Conservation (phyloP, 441 rosid species). For the Gossypium schwendimanii region DNA sequence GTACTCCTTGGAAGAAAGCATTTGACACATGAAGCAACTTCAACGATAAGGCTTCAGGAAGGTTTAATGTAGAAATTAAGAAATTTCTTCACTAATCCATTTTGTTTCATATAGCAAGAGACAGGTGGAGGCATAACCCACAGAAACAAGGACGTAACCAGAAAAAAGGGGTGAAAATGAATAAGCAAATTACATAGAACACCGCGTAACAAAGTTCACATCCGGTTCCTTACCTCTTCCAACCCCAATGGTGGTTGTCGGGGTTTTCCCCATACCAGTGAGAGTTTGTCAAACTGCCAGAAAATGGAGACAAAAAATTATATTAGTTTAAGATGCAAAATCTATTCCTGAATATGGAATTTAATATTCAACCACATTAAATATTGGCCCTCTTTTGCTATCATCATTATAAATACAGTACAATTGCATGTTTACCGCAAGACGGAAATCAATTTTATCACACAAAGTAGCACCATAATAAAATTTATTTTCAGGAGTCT, state of each 20-base stretch:
- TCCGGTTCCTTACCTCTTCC: slow-evolving; percentile 53
- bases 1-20: not conserved
- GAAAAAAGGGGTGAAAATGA: not conserved
- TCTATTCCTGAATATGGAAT: not conserved
- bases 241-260: slow-evolving; percentile 66
- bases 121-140: not conserved
- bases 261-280: slow-evolving; percentile 92
- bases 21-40: not conserved
- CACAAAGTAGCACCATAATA: not conserved
- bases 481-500: not conserved
- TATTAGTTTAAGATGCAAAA: not conserved
- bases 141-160: not conserved
- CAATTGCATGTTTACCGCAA: not conserved
- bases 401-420: not conserved
- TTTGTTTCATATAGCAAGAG: not conserved
- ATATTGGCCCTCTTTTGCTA: not conserved
- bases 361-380: not conserved
- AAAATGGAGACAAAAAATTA: slow-evolving; percentile 13
- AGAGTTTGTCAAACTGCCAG: slow-evolving; percentile 69
- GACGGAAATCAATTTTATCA: not conserved
- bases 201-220: not conserved
- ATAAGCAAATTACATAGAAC: not conserved
- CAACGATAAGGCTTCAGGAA: not conserved
- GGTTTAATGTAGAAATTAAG: not conserved
- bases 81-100: not conserved